Base-by-base conservation (phyloP, 2,329 filamentous ascomycete genomes). In the Diaporthe nobilis region DNA sequence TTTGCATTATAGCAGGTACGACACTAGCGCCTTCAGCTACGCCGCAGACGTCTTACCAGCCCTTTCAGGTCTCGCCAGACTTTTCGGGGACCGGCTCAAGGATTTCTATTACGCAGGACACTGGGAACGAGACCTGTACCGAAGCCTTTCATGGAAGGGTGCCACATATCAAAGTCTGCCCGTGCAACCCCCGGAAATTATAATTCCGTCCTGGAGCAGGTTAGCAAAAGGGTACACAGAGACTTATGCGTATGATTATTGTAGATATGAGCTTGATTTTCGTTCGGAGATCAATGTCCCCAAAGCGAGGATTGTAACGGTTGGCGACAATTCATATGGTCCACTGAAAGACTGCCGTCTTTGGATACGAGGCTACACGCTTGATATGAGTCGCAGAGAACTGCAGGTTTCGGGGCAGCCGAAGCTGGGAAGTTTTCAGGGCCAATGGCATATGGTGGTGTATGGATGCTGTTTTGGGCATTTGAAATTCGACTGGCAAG, bases 111-210 rank as follows among this genome's bases (percentile, higher is more conserved):
- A 42, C 6, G 67, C 49, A 37, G 67, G 67, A 37, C 67, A 71
- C 67, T 71, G 67, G 67, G 31, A 4, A 58, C 17, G 31, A 22
- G 20, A 58, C 20, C 55, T 58, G 6, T 58, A 58, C 31, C 55
- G 53, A 31, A 31, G 25, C 17, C 53, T 57, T 31, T 0, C 15
- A 20, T 57, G 53, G 53, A 0, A 20, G 1, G 5, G 25, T 20
- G 0, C 2, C 13, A 4, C 2, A 31, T 0, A 0, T 9, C 1
- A 3, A 0, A 34, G 28, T 57, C 25, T 34, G 7, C 28, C 53
- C 20, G 6, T 31, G 25, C 25, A 13, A 34, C 15, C 53, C 6
- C 5, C 15, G 1, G 25, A 15, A 0, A 15, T 22, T 31, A 22
- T 10, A 57, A 31, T 57, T 10, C 15, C 53, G 15, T 57, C 53